Evolutionary conservation across 2,329 filamentous ascomycete genomes (phyloP).

Genomic region (Neocucurbitaria cava): DNA sequence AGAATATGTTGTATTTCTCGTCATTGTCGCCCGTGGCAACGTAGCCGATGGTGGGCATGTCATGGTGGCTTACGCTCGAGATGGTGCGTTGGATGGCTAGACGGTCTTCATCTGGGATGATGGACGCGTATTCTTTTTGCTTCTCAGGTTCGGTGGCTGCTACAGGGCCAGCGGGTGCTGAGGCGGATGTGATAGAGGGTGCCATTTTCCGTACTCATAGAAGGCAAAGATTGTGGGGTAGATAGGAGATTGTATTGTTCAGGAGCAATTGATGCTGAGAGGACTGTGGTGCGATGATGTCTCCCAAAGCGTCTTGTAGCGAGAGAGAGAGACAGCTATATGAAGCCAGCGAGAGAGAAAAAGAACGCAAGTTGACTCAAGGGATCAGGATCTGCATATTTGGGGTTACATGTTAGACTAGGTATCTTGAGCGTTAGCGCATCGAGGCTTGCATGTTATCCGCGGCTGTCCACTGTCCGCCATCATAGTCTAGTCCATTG

Average conservation of each 20-base stretch:
- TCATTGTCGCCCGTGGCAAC: conserved; percentile 50
- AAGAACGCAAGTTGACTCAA: conserved; percentile 8
- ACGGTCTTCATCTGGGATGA: conserved; percentile 29
- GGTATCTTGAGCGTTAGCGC: conserved; percentile 19
- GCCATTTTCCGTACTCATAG: conserved; percentile 41
- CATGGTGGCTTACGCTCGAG: conserved; percentile 41
- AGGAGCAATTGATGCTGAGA: background rate
- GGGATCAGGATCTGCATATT: conserved; percentile 11
- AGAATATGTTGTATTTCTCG: conserved; percentile 69
- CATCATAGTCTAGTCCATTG: conserved; percentile 25
- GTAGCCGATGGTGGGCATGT: conserved; percentile 38
- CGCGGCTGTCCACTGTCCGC: conserved; percentile 19
- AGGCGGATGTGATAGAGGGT: conserved; percentile 24
- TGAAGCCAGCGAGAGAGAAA: background rate
- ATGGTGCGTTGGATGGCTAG: conserved; percentile 42
- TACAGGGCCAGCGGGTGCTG: conserved; percentile 19
- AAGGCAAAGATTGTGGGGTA: conserved; percentile 11
- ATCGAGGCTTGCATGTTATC: conserved; percentile 14
- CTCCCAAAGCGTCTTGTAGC: conserved; percentile 4
- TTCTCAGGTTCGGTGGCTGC: conserved; percentile 30
- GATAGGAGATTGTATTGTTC: background rate
- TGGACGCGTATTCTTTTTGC: conserved; percentile 36
- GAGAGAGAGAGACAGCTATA: background rate
- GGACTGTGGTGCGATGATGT: background rate
- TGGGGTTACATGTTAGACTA: conserved; percentile 19